Conservation (phyloP, 1,284 basidiomycete genomes). For the Trametes hirsuta region DNA sequence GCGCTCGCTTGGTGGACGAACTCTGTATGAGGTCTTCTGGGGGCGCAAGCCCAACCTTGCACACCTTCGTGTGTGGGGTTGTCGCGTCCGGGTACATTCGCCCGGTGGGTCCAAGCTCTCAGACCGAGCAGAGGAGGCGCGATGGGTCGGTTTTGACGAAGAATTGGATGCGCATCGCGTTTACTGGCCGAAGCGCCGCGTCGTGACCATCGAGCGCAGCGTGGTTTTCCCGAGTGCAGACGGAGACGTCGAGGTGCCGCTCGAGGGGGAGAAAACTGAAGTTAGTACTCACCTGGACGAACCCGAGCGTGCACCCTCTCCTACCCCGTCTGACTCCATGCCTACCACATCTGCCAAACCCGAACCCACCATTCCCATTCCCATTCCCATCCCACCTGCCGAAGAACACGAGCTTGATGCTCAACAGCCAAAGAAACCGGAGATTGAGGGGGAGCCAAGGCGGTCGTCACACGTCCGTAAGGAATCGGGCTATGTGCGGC, state of each 20-base stretch:
- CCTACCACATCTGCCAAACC: background rate
- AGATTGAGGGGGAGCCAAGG: background rate
- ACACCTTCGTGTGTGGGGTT: conserved; percentile 25
- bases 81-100: conserved; percentile 30
- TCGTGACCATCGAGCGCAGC: conserved; percentile 27
- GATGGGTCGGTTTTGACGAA: conserved; percentile 33
- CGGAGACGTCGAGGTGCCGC: background rate
- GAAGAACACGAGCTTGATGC: background rate
- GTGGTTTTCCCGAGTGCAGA: conserved; percentile 16
- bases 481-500: conserved; percentile 1
- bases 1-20: conserved; percentile 8
- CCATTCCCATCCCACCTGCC: too few species aligned
- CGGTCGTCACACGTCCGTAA: background rate
- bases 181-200: conserved; percentile 25
- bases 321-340: background rate
- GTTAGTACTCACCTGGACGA: background rate
- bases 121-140: background rate
- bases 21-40: conserved; percentile 18
- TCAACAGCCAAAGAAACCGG: background rate
- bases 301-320: background rate
- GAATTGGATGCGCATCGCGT: conserved; percentile 29
- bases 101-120: conserved; percentile 27
- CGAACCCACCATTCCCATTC: too few species aligned
- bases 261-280: conserved; percentile 1
- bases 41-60: conserved; percentile 22